A percentile compares a stretch with the other conserved stretches of the same genome.
phyloP scores from a whole-genome alignment of 495 filamentous ascomycete species.

The Penicillium mononematosum region DNA sequence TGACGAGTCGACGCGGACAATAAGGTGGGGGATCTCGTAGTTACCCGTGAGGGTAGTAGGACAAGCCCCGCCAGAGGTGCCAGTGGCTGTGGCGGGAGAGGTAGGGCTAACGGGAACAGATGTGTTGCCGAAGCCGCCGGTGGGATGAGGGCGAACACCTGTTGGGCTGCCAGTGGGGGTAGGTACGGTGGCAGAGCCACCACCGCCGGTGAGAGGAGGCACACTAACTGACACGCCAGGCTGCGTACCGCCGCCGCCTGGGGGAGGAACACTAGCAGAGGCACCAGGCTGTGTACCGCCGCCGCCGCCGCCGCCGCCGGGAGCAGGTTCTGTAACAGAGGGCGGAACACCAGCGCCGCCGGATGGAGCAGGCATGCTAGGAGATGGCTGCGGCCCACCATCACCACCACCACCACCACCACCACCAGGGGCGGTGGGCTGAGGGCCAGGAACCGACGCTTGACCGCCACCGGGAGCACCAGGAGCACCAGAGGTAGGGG shows the following conservation, averaged over 20 bases:
- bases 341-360: not conserved
- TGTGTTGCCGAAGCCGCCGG: conserved; percentile 4
- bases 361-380: not conserved
- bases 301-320: not conserved
- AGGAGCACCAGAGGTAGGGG: conserved; percentile 15
- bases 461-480: not conserved
- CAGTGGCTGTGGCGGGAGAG: conserved; percentile 13
- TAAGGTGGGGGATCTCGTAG: conserved; percentile 64
- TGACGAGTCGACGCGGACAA: conserved; percentile 61
- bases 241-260: not conserved
- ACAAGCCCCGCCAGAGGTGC: conserved; percentile 37
- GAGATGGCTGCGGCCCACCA: not conserved
- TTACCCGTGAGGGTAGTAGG: conserved; percentile 50
- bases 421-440: too few relatives aligned
- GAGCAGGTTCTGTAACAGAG: not conserved
- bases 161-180: not conserved
- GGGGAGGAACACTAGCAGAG: not conserved
- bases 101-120: conserved; percentile 14
- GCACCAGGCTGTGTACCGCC: not conserved
- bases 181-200: conserved; percentile 3
- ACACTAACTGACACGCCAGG: not conserved
- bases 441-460: too few relatives aligned
- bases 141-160: conserved; percentile 10
- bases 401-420: not conserved
- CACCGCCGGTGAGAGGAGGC: not conserved